Evolutionary conservation across 306 rosid species (phyloP).

Genomic region (Luffa acutangula): DNA sequence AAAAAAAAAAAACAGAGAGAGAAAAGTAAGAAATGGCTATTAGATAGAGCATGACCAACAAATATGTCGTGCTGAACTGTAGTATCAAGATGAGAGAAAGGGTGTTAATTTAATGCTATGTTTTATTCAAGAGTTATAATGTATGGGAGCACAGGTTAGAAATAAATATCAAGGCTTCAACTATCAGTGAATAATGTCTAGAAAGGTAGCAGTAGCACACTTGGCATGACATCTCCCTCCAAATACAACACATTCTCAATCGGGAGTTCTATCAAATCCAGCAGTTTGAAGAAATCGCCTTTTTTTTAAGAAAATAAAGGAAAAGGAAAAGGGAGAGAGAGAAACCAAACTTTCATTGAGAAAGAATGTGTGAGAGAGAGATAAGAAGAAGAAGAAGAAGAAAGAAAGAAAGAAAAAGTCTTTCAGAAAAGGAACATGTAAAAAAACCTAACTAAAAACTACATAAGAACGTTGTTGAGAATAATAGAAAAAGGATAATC

Average conservation of each 20-base stretch:
- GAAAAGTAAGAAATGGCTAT: background rate
- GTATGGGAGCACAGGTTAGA: background rate
- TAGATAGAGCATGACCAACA: background rate
- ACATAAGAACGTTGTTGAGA: background rate
- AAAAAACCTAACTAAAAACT: background rate
- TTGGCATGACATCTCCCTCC: background rate
- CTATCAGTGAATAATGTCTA: background rate
- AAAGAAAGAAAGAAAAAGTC: background rate
- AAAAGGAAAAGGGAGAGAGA: background rate
- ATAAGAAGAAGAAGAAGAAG: background rate
- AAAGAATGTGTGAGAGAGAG: no score
- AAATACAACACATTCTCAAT: background rate
- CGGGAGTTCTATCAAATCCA: background rate
- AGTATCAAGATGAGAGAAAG: background rate
- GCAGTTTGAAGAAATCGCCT: background rate
- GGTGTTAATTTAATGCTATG: background rate
- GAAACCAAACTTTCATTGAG: no score
- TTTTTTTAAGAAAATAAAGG: background rate
- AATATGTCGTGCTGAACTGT: background rate
- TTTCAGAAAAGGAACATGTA: background rate
- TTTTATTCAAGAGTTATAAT: background rate
- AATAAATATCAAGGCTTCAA: background rate
- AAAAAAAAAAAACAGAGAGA: background rate
- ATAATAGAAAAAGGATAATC: background rate
- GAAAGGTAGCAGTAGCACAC: background rate